Conservation (phyloP, 345 rosid species). For the Eucalyptus erythrocorys region DNA sequence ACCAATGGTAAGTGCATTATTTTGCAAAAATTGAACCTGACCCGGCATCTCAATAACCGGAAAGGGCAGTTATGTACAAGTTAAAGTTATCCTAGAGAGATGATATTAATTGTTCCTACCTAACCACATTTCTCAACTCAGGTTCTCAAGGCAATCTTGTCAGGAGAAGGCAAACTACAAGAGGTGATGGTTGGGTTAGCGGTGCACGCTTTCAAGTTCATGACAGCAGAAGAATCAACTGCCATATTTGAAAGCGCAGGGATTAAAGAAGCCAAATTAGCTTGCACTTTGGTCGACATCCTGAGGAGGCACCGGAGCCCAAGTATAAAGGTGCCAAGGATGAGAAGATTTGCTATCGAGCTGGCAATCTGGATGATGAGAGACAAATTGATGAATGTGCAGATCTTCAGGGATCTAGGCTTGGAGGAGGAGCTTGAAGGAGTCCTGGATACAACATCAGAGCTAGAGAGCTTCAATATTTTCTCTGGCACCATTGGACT, state of each 20-base stretch:
- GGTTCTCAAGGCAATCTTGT: slow-evolving; percentile 56
- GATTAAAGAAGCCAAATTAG: slow-evolving; percentile 26
- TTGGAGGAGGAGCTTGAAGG: slow-evolving; percentile 42
- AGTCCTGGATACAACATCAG: slow-evolving; percentile 65
- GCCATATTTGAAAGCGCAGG: slow-evolving; percentile 20
- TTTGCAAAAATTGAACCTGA: neutral
- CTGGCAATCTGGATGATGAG: slow-evolving; percentile 76
- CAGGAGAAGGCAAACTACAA: slow-evolving; percentile 51
- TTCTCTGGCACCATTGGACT: slow-evolving; percentile 72
- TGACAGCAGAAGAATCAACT: slow-evolving; percentile 37
- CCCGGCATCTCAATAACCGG: neutral
- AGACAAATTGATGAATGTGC: slow-evolving; percentile 14
- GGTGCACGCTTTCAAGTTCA: slow-evolving; percentile 38
- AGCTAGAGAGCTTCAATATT: slow-evolving; percentile 66
- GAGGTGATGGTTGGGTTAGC: slow-evolving; percentile 77
- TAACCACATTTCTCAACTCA: slow-evolving; percentile 1
- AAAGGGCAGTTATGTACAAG: neutral
- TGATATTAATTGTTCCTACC: neutral
- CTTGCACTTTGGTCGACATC: slow-evolving; percentile 21
- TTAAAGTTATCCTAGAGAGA: neutral
- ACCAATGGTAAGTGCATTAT: slow-evolving; percentile 36
- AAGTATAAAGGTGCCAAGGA: slow-evolving; percentile 43
- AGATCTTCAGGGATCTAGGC: slow-evolving; percentile 24
- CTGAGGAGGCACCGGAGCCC: slow-evolving; percentile 44
- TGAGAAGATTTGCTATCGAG: slow-evolving; percentile 64